Conservation (phyloP, 1,284 basidiomycete genomes). For the Meripilus lineatus region DNA sequence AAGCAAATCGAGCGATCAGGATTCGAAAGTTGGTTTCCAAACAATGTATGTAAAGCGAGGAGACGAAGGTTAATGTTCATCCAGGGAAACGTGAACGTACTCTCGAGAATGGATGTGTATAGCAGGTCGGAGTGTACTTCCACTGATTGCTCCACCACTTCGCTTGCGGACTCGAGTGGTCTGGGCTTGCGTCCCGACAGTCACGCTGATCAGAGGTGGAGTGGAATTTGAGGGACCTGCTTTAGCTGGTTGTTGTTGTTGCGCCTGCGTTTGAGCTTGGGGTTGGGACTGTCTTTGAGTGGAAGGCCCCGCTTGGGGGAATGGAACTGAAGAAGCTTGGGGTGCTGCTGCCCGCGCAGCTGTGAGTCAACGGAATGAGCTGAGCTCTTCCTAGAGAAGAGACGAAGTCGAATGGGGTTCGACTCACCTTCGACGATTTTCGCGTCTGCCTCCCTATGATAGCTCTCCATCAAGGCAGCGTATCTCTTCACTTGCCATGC, state of each 20-base stretch:
- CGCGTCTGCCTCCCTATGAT: constrained; percentile 71
- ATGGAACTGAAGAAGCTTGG: not conserved
- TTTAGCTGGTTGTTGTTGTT: not conserved
- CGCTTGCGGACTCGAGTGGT: constrained; percentile 19
- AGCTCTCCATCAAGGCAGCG: constrained; percentile 73
- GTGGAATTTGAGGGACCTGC: too few relatives aligned
- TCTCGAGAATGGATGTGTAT: constrained; percentile 26
- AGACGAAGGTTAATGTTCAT: too few relatives aligned
- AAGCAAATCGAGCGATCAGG: too few relatives aligned
- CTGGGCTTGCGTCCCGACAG: constrained; percentile 14
- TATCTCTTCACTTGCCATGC: constrained; percentile 78
- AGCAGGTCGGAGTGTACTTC: constrained; percentile 24
- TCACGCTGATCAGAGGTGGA: constrained; percentile 19
- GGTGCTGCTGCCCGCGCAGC: constrained; percentile 22
- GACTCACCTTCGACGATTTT: constrained; percentile 59
- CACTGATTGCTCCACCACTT: constrained; percentile 21
- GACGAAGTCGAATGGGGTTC: not conserved
- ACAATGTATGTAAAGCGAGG: constrained; percentile 11
- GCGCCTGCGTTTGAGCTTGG: not conserved
- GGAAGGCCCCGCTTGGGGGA: not conserved
- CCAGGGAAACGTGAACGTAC: too few relatives aligned
- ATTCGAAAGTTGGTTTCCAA: constrained; percentile 2
- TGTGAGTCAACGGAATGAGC: constrained; percentile 6
- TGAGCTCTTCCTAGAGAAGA: not conserved
- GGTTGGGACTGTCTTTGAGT: not conserved